Conservation (phyloP, 164 flowering plant genomes). For the Vitis rotundifolia region DNA sequence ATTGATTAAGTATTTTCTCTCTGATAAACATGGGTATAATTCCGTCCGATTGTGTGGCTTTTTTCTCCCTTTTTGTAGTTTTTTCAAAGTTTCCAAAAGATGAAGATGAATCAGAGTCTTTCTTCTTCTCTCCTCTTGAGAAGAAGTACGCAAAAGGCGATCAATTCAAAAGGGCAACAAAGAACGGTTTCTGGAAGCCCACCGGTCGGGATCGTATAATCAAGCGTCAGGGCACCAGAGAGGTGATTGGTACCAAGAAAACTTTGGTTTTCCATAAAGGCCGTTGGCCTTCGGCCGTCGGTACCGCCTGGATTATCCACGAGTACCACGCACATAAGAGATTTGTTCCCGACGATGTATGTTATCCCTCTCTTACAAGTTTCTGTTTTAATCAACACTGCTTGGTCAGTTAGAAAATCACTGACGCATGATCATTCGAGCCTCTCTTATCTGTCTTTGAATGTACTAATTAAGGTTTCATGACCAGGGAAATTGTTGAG, state of each 20-base stretch:
- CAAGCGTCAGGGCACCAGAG: not conserved
- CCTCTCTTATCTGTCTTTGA: too few relatives aligned
- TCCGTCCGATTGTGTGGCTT: not conserved
- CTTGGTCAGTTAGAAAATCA: too few relatives aligned
- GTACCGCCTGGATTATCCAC: slow-evolving; percentile 28
- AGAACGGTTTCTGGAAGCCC: slow-evolving; percentile 24
- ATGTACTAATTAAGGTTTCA: too few relatives aligned
- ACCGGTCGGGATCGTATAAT: slow-evolving; percentile 14
- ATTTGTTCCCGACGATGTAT: not conserved
- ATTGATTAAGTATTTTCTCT: too few relatives aligned
- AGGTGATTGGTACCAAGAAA: slow-evolving; percentile 14
- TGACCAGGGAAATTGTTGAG: too few relatives aligned
- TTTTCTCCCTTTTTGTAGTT: not conserved
- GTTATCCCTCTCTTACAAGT: not conserved
- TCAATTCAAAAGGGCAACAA: slow-evolving; percentile 9
- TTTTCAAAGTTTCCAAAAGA: slow-evolving; percentile 4
- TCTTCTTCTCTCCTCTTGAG: slow-evolving; percentile 14
- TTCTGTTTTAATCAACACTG: too few relatives aligned
- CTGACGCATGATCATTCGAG: too few relatives aligned
- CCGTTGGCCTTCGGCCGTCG: slow-evolving; percentile 4
- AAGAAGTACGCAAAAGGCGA: slow-evolving; percentile 9
- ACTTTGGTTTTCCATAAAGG: slow-evolving; percentile 30
- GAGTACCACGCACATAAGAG: slow-evolving; percentile 17
- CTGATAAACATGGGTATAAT: too few relatives aligned
- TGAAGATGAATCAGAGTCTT: slow-evolving; percentile 21